Evolutionary conservation across 2,329 filamentous ascomycete genomes (phyloP).

Genomic region (Ophioceras dolichostomum): DNA sequence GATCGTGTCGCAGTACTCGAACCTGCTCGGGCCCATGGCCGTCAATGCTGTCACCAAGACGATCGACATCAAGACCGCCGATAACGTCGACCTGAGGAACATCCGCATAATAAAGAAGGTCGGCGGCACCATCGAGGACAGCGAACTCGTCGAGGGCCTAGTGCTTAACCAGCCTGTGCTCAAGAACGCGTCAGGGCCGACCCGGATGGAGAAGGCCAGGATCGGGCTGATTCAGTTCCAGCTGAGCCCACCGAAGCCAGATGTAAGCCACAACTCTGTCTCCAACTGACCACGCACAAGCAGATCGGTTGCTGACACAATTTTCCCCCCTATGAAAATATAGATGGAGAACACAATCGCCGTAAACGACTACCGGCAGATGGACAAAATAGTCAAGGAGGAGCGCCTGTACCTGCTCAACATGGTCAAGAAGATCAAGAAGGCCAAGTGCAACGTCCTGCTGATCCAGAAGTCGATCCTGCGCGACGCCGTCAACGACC

Average conservation of each 20-base stretch:
- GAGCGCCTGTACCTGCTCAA: constrained; percentile 96
- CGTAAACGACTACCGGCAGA: constrained; percentile 98
- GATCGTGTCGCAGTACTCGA: constrained; percentile 96
- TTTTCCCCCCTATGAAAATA: not conserved
- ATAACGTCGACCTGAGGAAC: constrained; percentile 94
- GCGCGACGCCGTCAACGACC: constrained; percentile 92
- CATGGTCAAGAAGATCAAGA: constrained; percentile 99
- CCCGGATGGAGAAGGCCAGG: constrained; percentile 90
- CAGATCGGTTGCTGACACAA: not conserved
- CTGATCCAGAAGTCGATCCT: constrained; percentile 98
- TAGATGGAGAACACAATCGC: constrained; percentile 99
- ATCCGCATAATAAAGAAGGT: constrained; percentile 97
- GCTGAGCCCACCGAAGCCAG: constrained; percentile 92
- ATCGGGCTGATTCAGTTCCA: constrained; percentile 99
- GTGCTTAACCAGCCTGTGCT: constrained; percentile 87
- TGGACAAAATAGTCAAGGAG: constrained; percentile 99
- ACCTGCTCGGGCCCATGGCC: constrained; percentile 91
- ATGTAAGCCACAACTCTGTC: too few relatives aligned
- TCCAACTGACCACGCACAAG: too few relatives aligned
- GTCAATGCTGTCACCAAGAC: constrained; percentile 93
- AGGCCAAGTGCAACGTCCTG: constrained; percentile 98
- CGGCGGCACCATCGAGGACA: constrained; percentile 95
- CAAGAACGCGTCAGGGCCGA: constrained; percentile 84
- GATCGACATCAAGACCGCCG: constrained; percentile 88
- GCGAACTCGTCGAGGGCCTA: constrained; percentile 89